Percentiles rank a stretch among this genome's conserved stretches.
Evolutionary conservation across 2,329 filamentous ascomycete genomes (phyloP).

Genomic region (Fusarium cyanostomum): DNA sequence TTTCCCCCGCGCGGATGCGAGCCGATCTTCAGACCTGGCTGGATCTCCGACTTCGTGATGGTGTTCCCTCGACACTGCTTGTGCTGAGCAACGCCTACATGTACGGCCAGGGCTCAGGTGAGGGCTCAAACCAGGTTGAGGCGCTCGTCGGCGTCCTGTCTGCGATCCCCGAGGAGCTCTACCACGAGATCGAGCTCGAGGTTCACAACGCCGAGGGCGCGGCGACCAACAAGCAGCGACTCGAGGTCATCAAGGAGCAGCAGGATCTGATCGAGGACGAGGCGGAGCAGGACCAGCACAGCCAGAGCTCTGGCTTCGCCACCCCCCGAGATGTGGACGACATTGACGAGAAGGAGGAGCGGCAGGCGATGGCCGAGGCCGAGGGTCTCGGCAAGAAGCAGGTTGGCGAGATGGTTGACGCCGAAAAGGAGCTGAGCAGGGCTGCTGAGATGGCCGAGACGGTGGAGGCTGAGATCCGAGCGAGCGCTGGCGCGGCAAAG

Average conservation of each 20-base stretch:
- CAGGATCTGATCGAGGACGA: slow-evolving; percentile 98
- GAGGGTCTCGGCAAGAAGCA: slow-evolving; percentile 59
- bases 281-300: slow-evolving; percentile 87
- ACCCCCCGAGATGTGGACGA: slow-evolving; percentile 87
- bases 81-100: slow-evolving; percentile 98
- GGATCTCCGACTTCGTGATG: slow-evolving; percentile 89
- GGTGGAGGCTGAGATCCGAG: slow-evolving; percentile 41
- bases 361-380: slow-evolving; percentile 62
- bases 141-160: slow-evolving; percentile 91
- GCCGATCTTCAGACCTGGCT: slow-evolving; percentile 95
- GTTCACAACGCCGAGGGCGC: slow-evolving; percentile 96
- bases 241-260: slow-evolving; percentile 98
- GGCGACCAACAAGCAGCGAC: slow-evolving; percentile 97
- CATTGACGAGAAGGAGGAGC: slow-evolving; percentile 93
- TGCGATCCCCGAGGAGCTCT: slow-evolving; percentile 95
- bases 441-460: slow-evolving; percentile 39
- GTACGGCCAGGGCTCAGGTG: slow-evolving; percentile 89
- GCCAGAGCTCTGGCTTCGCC: slow-evolving; percentile 76
- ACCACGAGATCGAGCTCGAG: slow-evolving; percentile 99
- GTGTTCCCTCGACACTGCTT: slow-evolving; percentile 94
- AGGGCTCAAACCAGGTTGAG: slow-evolving; percentile 90
- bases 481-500: slow-evolving; percentile 41
- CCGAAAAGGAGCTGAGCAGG: slow-evolving; percentile 59
- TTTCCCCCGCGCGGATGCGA: slow-evolving; percentile 86
- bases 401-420: slow-evolving; percentile 63